Evolutionary conservation across 1,139 yeast genomes (phyloP), one percentile per base, ranked within the genome.

Genomic region (Yamadazyma trypodendri): DNA sequence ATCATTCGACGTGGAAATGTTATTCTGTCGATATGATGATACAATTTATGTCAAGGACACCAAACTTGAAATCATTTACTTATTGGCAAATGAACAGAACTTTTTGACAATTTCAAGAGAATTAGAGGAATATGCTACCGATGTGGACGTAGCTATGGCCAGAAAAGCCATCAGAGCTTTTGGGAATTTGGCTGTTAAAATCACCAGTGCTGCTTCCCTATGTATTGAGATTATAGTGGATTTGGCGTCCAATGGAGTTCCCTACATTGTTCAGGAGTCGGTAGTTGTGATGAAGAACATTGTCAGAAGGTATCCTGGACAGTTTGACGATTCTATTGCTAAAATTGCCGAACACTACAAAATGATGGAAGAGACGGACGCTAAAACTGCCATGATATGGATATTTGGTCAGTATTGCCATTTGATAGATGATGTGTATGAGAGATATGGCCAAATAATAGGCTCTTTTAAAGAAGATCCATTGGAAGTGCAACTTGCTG

Each of bases 1-100:
- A 5, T 65, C 68, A 16, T 67, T 87, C 38, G 94, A 84, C 46
- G 88, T 84, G 20, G 79, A 80, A 40, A 77, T 81, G 63, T 87
- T 90, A 56, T 88, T 87, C 58, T 83, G 94, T 60, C 80, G 81
- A 45, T 86, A 78, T 51, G 84, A 84, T 54, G 97, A 90, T 56
- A 94, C 95, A 0, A 80, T 86, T 16, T 92, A 85, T 56, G 83
- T 92, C 54, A 88, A 89, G 58, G 94, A 89, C 50, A 86, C 97
- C 8, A 90, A 92, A 53, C 68, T 92, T 32, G 97, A 90, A 54
- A 84, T 92, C 40, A 79, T 90, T 21, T 88, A 85, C 52, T 64
- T 88, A 24, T 63, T 90, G 34, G 95, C 97, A 1, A 75, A 78
- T 48, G 82, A 79, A 40, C 48, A 57, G 2, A 88, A 85, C 46